Percentiles rank a stretch among this genome's conserved stretches.
Evolutionary conservation across 1,139 yeast species (phyloP).

Genomic region (Zhuliangozyma parablackwelliae): DNA sequence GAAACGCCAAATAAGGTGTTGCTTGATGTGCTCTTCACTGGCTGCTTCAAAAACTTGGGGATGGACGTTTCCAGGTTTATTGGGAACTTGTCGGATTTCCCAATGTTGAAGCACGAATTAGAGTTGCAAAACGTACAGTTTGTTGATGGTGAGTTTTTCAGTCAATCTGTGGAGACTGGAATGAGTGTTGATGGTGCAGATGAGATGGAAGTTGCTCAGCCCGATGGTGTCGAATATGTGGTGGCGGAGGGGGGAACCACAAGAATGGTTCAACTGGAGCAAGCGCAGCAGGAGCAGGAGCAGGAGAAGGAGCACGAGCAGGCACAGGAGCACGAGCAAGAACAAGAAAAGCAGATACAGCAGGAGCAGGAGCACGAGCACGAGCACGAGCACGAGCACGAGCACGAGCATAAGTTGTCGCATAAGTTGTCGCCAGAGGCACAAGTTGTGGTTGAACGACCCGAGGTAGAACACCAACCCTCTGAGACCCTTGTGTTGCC

Average conservation of each 20-base stretch:
- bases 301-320: neutral
- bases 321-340: conserved; percentile 3
- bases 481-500: too few relatives aligned
- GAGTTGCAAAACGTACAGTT: conserved; percentile 1
- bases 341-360: conserved; percentile 10
- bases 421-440: too few relatives aligned
- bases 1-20: conserved; percentile 6
- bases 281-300: neutral
- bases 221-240: neutral
- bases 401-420: too few relatives aligned
- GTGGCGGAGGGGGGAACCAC: neutral
- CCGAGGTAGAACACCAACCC: too few relatives aligned
- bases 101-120: conserved; percentile 2
- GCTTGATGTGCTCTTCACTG: conserved; percentile 9
- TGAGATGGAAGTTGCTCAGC: neutral
- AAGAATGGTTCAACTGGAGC: too few relatives aligned
- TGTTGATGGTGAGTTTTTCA: conserved; percentile 1
- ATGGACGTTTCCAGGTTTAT: conserved; percentile 6
- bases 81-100: neutral
- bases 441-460: too few relatives aligned
- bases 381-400: neutral
- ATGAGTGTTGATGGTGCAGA: neutral
- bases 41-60: conserved; percentile 7
- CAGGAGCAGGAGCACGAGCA: conserved; percentile 2
- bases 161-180: neutral